Evolutionary conservation across 1,284 basidiomycete species (phyloP).

Genomic region (Naganishia albida): DNA sequence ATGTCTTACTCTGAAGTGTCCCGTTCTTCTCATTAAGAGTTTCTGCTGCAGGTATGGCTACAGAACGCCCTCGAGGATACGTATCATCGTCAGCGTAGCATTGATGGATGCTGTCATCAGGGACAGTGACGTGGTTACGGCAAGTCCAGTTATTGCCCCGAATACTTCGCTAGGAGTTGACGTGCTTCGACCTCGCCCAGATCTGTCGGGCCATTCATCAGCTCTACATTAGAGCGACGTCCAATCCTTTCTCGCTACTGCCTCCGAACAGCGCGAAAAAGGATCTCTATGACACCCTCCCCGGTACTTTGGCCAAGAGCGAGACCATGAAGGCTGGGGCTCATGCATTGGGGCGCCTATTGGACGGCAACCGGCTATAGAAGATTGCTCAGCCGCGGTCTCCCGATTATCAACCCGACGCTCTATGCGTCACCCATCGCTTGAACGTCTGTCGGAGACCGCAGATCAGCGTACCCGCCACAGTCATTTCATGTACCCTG

Average conservation of each 20-base stretch:
- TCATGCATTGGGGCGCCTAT: slow-evolving; percentile 43
- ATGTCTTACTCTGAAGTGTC: neutral
- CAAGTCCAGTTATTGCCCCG: slow-evolving; percentile 32
- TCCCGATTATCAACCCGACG: slow-evolving; percentile 2
- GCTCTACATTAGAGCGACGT: slow-evolving; percentile 42
- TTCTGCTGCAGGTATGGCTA: slow-evolving; percentile 50
- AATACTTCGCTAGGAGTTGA: slow-evolving; percentile 1
- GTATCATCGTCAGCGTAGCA: slow-evolving; percentile 51
- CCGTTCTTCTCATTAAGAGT: neutral
- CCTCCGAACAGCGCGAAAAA: slow-evolving; percentile 33
- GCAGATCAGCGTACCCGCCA: neutral
- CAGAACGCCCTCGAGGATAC: slow-evolving; percentile 49
- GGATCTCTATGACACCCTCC: neutral
- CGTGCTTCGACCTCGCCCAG: slow-evolving; percentile 29
- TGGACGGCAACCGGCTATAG: slow-evolving; percentile 39
- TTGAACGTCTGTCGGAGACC: slow-evolving; percentile 8
- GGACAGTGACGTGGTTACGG: slow-evolving; percentile 52
- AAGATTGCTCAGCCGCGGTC: neutral
- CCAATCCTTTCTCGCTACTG: slow-evolving; percentile 51
- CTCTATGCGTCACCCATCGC: slow-evolving; percentile 19
- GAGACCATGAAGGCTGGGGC: slow-evolving; percentile 43
- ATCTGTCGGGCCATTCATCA: slow-evolving; percentile 52
- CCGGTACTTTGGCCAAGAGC: slow-evolving; percentile 43
- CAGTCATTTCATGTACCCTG: neutral
- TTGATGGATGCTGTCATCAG: slow-evolving; percentile 54